Evolutionary conservation across 192 early-diverging fungal species (phyloP).

Genomic region (Linnemannia elongata): DNA sequence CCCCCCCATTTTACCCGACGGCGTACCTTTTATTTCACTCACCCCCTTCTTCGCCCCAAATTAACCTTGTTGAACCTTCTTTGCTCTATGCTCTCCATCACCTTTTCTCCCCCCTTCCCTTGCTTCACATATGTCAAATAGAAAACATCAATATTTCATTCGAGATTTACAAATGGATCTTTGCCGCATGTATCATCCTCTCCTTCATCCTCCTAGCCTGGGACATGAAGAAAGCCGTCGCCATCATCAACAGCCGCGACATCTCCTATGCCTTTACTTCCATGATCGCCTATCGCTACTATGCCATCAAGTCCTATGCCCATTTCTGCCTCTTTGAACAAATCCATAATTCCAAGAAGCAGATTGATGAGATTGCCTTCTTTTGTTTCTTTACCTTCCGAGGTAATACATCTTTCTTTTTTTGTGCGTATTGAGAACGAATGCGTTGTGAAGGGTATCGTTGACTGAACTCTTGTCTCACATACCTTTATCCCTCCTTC

Average conservation of each 20-base stretch:
- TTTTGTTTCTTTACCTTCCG: constrained; percentile 88
- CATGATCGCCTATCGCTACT: constrained; percentile 81
- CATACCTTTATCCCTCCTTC: not conserved
- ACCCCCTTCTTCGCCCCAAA: not conserved
- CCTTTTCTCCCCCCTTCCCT: not conserved
- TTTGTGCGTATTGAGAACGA: not conserved
- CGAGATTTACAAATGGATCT: constrained; percentile 61
- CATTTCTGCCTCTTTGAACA: constrained; percentile 87
- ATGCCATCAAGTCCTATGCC: constrained; percentile 79
- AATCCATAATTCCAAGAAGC: constrained; percentile 73
- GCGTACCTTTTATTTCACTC: too few relatives aligned
- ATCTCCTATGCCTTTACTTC: constrained; percentile 84
- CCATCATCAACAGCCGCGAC: constrained; percentile 75
- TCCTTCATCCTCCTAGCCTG: constrained; percentile 82
- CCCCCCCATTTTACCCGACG: not conserved
- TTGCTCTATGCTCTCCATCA: not conserved
- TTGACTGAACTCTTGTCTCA: not conserved
- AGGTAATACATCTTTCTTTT: constrained; percentile 57
- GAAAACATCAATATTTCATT: constrained; percentile 31
- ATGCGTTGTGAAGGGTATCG: not conserved
- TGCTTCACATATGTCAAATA: not conserved
- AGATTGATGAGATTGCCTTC: constrained; percentile 80
- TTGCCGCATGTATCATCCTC: constrained; percentile 74
- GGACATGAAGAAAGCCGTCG: constrained; percentile 79
- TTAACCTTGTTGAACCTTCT: not conserved